Base-by-base conservation (phyloP, 1,139 yeast species). In the Diutina neorugosa region DNA sequence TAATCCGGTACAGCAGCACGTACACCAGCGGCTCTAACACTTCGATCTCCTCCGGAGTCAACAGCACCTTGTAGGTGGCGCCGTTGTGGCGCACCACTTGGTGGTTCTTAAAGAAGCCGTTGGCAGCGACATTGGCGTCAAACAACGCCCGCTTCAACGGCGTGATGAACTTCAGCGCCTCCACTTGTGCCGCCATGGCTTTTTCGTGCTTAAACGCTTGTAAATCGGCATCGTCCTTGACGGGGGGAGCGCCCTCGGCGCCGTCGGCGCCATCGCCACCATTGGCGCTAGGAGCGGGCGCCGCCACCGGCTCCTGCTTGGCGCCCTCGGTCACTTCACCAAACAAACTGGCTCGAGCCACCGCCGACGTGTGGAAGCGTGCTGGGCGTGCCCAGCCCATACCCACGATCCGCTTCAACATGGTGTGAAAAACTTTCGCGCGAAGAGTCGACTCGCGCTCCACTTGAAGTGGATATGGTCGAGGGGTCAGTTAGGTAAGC, bases 11-110 rank as follows among this genome's bases (percentile, higher is more conserved):
- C 12, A 96, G 86, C 63, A 82, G 77, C 55, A 87, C 69, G 67
- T 81, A 89, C 31, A 91, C 78, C 16, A 94, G 82, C 34, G 98
- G 98, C 67, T 89, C 96, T 58, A 91, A 74, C 2, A 82, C 78
- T 52, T 84, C 86, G 57, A 88, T 80, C 66, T 90, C 96, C 56
- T 79, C 77, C 51, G 70, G 70, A 6, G 82, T 72, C 56, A 90
- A 75, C 44, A 71, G 68, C 58, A 91, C 70, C 60, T 76, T 76
- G 68, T 82, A 87, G 50, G 63, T 59, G 55, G 74, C 74, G 42
- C 80, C 80, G 9, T 64, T 82, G 69, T 12, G 25, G 27, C 68
- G 67, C 14, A 87, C 73, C 12, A 75, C 62, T 56, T 82, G 80
- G 58, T 79, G 71, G 62, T 84, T 84, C 63, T 82, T 83, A 74